Percentiles rank a stretch among this genome's conserved stretches.
phyloP scores from a whole-genome alignment of 2,329 filamentous ascomycete genomes.

The Colletotrichum magnum region DNA sequence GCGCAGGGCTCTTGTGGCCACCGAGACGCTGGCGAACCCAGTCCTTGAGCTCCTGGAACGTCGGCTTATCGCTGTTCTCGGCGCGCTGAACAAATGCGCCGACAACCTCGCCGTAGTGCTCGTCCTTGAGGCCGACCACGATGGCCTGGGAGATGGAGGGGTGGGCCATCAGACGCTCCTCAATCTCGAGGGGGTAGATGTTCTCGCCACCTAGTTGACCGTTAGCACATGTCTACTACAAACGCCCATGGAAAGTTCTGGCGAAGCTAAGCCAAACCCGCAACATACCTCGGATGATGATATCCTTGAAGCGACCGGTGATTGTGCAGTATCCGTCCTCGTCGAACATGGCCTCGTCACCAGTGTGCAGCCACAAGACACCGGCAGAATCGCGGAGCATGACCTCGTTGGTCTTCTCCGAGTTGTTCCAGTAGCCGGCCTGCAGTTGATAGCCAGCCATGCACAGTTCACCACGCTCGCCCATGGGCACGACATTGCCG shows the following conservation, averaged over 20 bases:
- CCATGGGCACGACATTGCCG: conserved; percentile 76
- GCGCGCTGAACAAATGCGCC: conserved; percentile 71
- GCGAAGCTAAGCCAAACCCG: not conserved
- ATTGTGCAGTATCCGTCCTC: conserved; percentile 79
- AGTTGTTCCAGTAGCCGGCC: conserved; percentile 77
- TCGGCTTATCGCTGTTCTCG: conserved; percentile 55
- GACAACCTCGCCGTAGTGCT: conserved; percentile 82
- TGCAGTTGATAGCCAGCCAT: conserved; percentile 85
- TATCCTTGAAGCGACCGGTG: conserved; percentile 84
- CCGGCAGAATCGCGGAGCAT: conserved; percentile 68
- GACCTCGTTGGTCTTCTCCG: conserved; percentile 77
- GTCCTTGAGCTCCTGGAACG: conserved; percentile 68
- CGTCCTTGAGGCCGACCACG: conserved; percentile 78
- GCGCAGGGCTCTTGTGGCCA: conserved; percentile 77
- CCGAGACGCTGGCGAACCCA: conserved; percentile 76
- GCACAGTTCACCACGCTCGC: conserved; percentile 80
- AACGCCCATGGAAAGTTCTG: no score
- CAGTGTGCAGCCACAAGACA: conserved; percentile 75
- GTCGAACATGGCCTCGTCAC: conserved; percentile 79
- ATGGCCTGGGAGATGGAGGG: conserved; percentile 73
- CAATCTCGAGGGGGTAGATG: conserved; percentile 81
- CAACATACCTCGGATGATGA: conserved; percentile 77
- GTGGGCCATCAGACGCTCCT: conserved; percentile 78
- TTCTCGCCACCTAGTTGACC: conserved; percentile 76
- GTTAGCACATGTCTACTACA: conserved; percentile 40